Percentiles rank a stretch among this genome's conserved stretches.
Evolutionary conservation across 768 basidiomycete species (phyloP).

Genomic region (Amanita brunnescens): DNA sequence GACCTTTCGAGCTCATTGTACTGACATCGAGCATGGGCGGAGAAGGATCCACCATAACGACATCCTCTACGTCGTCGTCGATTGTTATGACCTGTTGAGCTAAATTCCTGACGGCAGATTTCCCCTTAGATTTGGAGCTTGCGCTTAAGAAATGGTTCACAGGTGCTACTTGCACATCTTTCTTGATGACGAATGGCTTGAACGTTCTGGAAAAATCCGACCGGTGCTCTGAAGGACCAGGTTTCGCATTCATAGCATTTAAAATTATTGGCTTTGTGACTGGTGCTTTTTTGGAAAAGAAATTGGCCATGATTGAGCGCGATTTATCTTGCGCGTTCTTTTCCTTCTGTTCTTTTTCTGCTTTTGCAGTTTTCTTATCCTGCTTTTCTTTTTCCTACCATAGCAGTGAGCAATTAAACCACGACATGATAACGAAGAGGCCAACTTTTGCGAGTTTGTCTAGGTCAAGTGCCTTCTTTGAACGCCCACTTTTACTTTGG

Average conservation of each 20-base stretch:
- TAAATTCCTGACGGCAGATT: background rate
- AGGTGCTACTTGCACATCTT: conserved; percentile 63
- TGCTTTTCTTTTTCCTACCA: conserved; percentile 57
- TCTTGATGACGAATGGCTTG: conserved; percentile 73
- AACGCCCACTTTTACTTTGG: conserved; percentile 21
- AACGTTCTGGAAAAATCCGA: conserved; percentile 72
- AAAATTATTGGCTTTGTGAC: conserved; percentile 26
- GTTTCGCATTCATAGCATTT: conserved; percentile 14
- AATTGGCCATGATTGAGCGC: conserved; percentile 65
- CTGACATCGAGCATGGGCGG: conserved; percentile 18
- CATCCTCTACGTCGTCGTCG: conserved; percentile 12
- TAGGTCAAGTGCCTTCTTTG: conserved; percentile 46
- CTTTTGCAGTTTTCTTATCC: conserved; percentile 61
- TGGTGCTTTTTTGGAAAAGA: conserved; percentile 53
- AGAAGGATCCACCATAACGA: conserved; percentile 18
- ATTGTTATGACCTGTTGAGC: background rate
- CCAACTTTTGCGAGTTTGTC: conserved; percentile 53
- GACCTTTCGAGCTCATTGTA: conserved; percentile 35
- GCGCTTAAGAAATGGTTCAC: conserved; percentile 53
- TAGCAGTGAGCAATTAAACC: background rate
- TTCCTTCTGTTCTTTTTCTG: conserved; percentile 64
- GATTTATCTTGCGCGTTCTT: conserved; percentile 67
- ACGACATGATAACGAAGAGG: background rate
- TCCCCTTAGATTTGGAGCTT: conserved; percentile 12
- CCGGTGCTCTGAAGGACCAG: conserved; percentile 29